Conservation (phyloP, 345 rosid genomes). For the Microcos paniculata region DNA sequence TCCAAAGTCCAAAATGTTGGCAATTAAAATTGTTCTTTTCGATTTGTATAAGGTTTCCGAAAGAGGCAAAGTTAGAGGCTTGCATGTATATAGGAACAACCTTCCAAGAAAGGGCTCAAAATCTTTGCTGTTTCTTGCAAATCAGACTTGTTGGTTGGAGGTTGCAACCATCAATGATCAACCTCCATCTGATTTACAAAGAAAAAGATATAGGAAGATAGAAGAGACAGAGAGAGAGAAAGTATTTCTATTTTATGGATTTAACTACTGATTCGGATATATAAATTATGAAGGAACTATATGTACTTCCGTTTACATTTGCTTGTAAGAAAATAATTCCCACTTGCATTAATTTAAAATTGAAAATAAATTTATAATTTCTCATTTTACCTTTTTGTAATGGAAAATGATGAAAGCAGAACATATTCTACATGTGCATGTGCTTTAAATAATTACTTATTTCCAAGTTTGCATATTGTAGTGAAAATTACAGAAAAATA, state of each 20-base stretch:
- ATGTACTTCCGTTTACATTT: background rate
- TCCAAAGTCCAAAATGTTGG: background rate
- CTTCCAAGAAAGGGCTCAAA: background rate
- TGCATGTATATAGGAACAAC: background rate
- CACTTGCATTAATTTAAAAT: background rate
- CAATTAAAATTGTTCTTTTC: background rate
- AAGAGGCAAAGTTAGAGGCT: background rate
- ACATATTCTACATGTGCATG: background rate
- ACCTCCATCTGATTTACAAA: background rate
- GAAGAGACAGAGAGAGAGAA: background rate
- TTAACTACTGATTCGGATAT: background rate
- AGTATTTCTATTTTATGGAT: background rate
- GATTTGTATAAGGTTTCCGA: background rate
- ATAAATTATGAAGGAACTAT: background rate
- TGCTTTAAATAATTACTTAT: background rate
- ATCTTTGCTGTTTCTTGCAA: background rate
- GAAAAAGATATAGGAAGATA: background rate
- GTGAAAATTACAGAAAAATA: no score
- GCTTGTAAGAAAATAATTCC: background rate
- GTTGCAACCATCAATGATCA: constrained; percentile 8
- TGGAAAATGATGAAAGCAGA: background rate
- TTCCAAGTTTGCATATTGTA: background rate
- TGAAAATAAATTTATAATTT: background rate
- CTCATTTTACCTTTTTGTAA: background rate
- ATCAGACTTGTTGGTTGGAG: background rate